Evolutionary conservation across 2,329 filamentous ascomycete genomes (phyloP), one percentile per base, ranked within the genome.

Genomic region (Dendryphion nanum): DNA sequence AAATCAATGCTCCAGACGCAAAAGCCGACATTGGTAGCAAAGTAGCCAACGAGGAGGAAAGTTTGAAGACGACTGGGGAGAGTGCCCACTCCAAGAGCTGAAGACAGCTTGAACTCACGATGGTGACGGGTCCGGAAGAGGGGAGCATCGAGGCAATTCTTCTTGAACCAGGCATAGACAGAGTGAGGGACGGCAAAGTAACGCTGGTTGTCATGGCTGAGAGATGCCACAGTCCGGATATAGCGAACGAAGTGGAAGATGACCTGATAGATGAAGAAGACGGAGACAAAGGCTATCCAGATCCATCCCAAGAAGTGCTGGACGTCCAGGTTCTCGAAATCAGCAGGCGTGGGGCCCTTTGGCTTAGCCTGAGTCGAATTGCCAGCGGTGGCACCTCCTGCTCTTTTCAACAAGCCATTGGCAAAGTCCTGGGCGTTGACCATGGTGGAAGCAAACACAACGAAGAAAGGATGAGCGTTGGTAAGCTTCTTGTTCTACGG

Each of bases 181-280:
- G 56, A 51, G 45, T 86, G 84, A 5, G 85, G 76, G 17, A 72
- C 70, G 31, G 82, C 77, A 60, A 90, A 95, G 70, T 89, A 95
- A 44, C 78, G 75, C 64, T 95, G 89, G 1, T 76, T 83, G 48
- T 87, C 84, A 68, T 88, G 89, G 69, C 79, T 83, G 49, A 95
- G 76, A 56, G 83, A 88, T 29, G 85, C 77, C 30, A 95, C 74
- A 18, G 79, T 83, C 47, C 89, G 81, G 24, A 90, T 71, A 57
- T 93, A 84, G 50, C 77, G 79, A 41, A 79, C 71, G 40, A 85
- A 67, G 38, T 77, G 74, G 35, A 81, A 74, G 38, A 72, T 66
- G 46, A 83, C 63, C 44, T 84, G 81, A 78, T 87, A 91, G 46
- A 82, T 51, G 47, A 86, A 73, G 52, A 90, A 73, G 34, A 76